Percentiles rank a stretch among this genome's conserved stretches.
phyloP scores from a whole-genome alignment of 2,329 filamentous ascomycete species.

The Pseudocercospora cruenta region DNA sequence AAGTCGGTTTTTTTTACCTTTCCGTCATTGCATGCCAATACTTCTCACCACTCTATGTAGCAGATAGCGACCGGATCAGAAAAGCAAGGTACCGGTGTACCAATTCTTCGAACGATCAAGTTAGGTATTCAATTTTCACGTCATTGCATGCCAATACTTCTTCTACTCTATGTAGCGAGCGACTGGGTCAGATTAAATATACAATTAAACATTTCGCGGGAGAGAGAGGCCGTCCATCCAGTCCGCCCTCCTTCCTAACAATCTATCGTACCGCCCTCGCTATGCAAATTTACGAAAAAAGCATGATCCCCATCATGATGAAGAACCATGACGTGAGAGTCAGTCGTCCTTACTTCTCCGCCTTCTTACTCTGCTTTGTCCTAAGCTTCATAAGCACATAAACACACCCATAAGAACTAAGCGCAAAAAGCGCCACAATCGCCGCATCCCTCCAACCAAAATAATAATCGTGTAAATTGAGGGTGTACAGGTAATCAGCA shows the following conservation, averaged over 20 bases:
- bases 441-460: slow-evolving; percentile 70
- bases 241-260: not conserved
- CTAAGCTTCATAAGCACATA: slow-evolving; percentile 52
- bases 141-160: not conserved
- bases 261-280: not conserved
- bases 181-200: not conserved
- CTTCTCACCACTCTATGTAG: too few relatives aligned
- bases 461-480: slow-evolving; percentile 64
- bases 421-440: slow-evolving; percentile 60
- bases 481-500: slow-evolving; percentile 61
- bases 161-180: not conserved
- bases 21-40: not conserved
- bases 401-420: slow-evolving; percentile 51
- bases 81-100: too few relatives aligned
- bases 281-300: not conserved
- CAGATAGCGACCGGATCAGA: too few relatives aligned
- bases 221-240: not conserved
- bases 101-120: too few relatives aligned
- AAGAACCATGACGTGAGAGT: not conserved
- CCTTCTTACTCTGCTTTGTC: slow-evolving; percentile 47
- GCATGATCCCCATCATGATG: too few relatives aligned
- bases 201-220: not conserved
- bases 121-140: too few relatives aligned
- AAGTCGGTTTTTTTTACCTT: too few relatives aligned
- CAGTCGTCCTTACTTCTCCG: slow-evolving; percentile 31